Base-by-base conservation (phyloP, 495 filamentous ascomycete genomes). In the Penicillium salamii region DNA sequence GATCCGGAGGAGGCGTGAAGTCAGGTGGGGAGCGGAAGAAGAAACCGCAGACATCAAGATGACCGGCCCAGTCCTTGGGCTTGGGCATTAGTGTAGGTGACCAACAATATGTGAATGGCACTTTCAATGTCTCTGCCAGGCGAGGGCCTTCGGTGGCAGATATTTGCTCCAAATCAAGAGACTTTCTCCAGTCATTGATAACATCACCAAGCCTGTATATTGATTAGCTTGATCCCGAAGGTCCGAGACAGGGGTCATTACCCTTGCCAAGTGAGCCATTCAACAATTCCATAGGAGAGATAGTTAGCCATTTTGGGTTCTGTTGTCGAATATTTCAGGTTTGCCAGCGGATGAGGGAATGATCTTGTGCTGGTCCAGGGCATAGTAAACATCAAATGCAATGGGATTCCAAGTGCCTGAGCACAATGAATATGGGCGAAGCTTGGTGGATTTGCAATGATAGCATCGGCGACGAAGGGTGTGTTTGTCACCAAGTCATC, bases 361-460 rank as follows among this genome's bases (percentile, higher is more conserved):
- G 70, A 63, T 45, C 74, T 67, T 0, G 78, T 81, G 8, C 65
- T 65, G 2, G 69, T 76, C 69, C 75, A 79, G 0, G 78, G 78
- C 75, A 79, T 79, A 6, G 80, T 83, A 57, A 81, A 84, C 71
- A 85, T 79, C 54, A 85, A 66, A 53, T 85, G 82, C 7, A 84
- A 49, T 18, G 82, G 81, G 19, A 84, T 70, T 0, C 73, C 70
- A 9, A 85, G 58, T 24, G 71, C 74, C 58, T 84, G 69, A 0
- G 79, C 81, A 46, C 77, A 79, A 53, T 84, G 80, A 0, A 83
- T 56, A 64, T 84, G 81, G 2, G 80, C 81, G 60, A 83, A 82
- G 49, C 69, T 76, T 5, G 79, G 78, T 7, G 82, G 81, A 53
- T 83, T 84, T 2, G 82, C 80, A 42, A 85, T 82, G 44, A 85